Percentiles rank a stretch among this genome's conserved stretches.
phyloP scores from a whole-genome alignment of 441 rosid genomes.

The Caryocar brasiliense region DNA sequence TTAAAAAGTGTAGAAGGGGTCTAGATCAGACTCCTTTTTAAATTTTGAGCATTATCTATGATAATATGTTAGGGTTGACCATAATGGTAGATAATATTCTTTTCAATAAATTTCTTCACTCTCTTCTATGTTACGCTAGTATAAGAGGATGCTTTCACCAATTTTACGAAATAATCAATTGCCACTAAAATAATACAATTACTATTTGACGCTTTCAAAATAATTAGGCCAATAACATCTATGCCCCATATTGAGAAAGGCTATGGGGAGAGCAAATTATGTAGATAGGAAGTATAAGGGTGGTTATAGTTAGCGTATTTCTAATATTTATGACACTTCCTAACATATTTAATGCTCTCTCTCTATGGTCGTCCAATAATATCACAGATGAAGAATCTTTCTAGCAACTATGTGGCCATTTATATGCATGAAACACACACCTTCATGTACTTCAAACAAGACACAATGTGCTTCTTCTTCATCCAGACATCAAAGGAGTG shows the following conservation, averaged over 20 bases:
- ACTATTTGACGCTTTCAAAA: neutral
- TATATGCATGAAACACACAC: too few relatives aligned
- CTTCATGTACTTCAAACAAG: too few relatives aligned
- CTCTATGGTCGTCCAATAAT: too few relatives aligned
- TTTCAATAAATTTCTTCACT: neutral
- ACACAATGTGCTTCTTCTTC: too few relatives aligned
- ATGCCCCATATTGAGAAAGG: constrained; percentile 1
- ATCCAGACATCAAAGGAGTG: too few relatives aligned
- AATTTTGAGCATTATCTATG: neutral
- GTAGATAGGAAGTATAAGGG: neutral
- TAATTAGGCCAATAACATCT: neutral
- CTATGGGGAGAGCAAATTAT: neutral
- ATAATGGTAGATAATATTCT: neutral
- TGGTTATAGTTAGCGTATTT: neutral
- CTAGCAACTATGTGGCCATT: too few relatives aligned
- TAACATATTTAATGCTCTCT: too few relatives aligned
- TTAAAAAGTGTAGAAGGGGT: neutral
- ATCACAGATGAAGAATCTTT: too few relatives aligned
- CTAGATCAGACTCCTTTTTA: constrained; percentile 1
- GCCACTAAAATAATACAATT: neutral
- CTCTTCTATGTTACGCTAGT: neutral
- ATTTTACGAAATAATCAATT: constrained; percentile 2
- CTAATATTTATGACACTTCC: too few relatives aligned
- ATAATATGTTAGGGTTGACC: neutral
- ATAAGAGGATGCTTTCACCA: neutral